Evolutionary conservation across 805 yeast genomes (phyloP).

Genomic region (Candida taoyuanica): DNA sequence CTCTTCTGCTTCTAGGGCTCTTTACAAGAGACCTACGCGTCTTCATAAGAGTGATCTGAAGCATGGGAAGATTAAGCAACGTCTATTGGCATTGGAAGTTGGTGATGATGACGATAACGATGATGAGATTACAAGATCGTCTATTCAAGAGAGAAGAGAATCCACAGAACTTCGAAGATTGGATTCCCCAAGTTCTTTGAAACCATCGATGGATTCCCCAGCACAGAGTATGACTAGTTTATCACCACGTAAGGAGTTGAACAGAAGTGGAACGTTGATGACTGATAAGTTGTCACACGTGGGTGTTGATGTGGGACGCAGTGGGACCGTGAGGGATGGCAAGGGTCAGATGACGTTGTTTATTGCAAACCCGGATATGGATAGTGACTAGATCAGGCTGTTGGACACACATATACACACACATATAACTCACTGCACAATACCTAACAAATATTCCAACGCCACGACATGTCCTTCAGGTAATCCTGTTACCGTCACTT

Average conservation of each 20-base stretch:
- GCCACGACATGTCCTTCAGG: constrained; percentile 18
- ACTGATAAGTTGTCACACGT: constrained; percentile 18
- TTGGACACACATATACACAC: background rate
- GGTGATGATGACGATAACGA: constrained; percentile 50
- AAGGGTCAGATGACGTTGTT: constrained; percentile 40
- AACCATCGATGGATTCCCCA: constrained; percentile 8
- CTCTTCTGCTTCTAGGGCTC: constrained; percentile 11
- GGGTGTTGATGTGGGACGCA: constrained; percentile 26
- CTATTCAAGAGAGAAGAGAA: constrained; percentile 6
- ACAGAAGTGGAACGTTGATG: constrained; percentile 24
- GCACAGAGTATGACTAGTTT: constrained; percentile 8
- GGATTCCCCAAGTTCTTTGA: constrained; percentile 9
- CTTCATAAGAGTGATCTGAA: constrained; percentile 41
- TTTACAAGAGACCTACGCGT: constrained; percentile 16
- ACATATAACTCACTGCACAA: background rate
- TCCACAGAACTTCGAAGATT: constrained; percentile 18
- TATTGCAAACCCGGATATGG: constrained; percentile 56
- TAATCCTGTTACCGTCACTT: constrained; percentile 14
- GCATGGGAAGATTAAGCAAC: constrained; percentile 58
- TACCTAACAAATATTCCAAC: constrained; percentile 6
- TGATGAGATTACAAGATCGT: background rate
- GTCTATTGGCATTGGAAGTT: constrained; percentile 70
- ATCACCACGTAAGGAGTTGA: constrained; percentile 14
- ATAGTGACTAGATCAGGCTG: constrained; percentile 20
- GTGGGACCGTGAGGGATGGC: constrained; percentile 33